Evolutionary conservation across 345 rosid species (phyloP), one percentile per base, ranked within the genome.

Genomic region (Durio zibethinus): DNA sequence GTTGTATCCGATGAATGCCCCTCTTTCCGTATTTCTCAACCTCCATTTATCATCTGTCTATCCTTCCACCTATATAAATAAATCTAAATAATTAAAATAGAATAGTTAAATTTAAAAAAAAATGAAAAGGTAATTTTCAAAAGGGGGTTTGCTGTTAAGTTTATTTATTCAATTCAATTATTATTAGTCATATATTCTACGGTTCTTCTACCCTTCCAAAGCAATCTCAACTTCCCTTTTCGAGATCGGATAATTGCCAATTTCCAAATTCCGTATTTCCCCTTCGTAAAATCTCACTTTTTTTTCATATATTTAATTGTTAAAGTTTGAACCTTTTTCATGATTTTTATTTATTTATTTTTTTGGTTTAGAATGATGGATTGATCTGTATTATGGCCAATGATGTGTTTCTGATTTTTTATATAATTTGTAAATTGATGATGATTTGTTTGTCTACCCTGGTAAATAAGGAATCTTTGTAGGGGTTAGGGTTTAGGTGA

Each of bases 201-300:
- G 31, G 71, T 65, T 77, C 80, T 77, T 80, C 85, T 35, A 76
- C 48, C 59, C 62, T 76, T 62, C 74, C 80, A 56, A 82, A 82
- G 84, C 84, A 81, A 80, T 78, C 85, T 80, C 72, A 57, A 57
- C 16, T 74, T 33, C 68, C 35, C 63, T 35, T 31, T 25, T 43
- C 54, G 23, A 71, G 78, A 83, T 77, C 79, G 76, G 77, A 66
- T 68, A 23, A 43, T 72, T 78, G 75, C 72, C 42, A 76, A 74
- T 27, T 35, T 68, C 20, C 53, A 14, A 74, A 43, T 48, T 18
- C 27, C 18, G 77, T 6, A 33, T 10, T 60, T 81, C 77, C 80
- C 65, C 71, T 83, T 80, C 74, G 89, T 90, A 88, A 90, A 71
- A 81, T 76, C 85, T 82, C 64, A 25, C 50, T 63, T 73, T 78